Base-by-base conservation (phyloP, 371 early-diverging fungal species). In the Sporodiniella umbellata region DNA sequence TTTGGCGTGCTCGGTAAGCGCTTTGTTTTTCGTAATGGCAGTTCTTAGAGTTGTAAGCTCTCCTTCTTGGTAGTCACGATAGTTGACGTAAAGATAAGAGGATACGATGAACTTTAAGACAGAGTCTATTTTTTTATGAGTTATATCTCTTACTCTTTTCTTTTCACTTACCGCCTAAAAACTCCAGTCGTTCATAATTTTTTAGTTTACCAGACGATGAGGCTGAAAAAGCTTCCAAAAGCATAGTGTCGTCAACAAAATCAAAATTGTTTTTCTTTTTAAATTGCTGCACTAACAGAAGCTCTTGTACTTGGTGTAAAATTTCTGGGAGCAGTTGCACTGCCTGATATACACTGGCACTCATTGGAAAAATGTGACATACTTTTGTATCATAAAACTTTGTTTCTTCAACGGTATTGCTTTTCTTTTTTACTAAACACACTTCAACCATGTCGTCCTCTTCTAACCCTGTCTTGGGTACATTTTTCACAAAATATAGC, bases 181-280 rank as follows among this genome's bases (percentile, higher is more conserved):
- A 87, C 66, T 99, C 98, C 0, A 99, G 70, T 1, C 98, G 87
- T 66, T 99, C 95, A 59, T 98, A 99, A 55, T 92, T 78, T 45
- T 70, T 76, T 0, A 72, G 73, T 47, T 79, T 62, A 50, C 65
- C 72, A 0, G 93, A 79, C 3, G 85, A 71, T 0, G 88, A 72
- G 1, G 90, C 68, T 0, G 88, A 86, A 48, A 90, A 81, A 0
- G 95, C 95, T 50, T 79, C 70, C 22, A 85, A 73, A 28, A 93
- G 62, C 0, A 78, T 58, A 6, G 66, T 54, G 14, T 77, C 65
- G 4, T 51, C 51, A 5, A 79, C 58, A 0, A 56, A 45, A 0
- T 23, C 11, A 15, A 64, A 45, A 0, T 69, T 62, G 1, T 85
- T 51, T 10, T 53, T 33, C 10, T 48, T 19, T 35, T 77, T 70